phyloP scores from a whole-genome alignment of 2,329 filamentous ascomycete species.

The Colletotrichum spinosum region DNA sequence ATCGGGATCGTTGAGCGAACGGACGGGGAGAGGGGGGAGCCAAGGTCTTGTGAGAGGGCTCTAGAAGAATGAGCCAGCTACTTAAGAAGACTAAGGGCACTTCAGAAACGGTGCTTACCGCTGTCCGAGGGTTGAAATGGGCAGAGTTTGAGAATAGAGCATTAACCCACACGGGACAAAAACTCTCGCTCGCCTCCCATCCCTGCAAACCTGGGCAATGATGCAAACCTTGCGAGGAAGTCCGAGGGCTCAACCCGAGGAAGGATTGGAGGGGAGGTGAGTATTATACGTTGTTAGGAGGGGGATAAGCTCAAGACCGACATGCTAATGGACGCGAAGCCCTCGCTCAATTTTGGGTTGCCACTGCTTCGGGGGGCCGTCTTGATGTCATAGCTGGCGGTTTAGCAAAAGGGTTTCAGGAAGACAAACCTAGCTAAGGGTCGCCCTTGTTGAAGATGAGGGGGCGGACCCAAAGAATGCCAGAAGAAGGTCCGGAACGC shows the following conservation, averaged over 20 bases:
- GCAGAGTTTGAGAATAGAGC: conserved; percentile 16
- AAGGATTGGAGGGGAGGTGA: too few relatives aligned
- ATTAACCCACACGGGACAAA: background rate
- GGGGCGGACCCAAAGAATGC: background rate
- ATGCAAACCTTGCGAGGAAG: too few relatives aligned
- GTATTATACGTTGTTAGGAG: too few relatives aligned
- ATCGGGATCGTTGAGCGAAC: background rate
- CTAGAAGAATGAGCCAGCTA: background rate
- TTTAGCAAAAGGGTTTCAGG: conserved; percentile 1
- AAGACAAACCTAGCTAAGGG: background rate
- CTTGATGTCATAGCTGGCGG: conserved; percentile 10
- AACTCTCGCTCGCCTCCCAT: background rate
- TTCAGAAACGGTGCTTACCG: background rate
- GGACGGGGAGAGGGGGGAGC: background rate
- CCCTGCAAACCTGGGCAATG: background rate
- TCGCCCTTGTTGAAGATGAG: background rate
- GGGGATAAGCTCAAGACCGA: background rate
- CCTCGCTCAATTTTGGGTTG: background rate
- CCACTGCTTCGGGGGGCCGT: background rate
- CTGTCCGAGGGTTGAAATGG: background rate
- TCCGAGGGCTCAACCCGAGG: too few relatives aligned
- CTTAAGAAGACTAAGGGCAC: background rate
- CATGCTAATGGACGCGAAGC: background rate
- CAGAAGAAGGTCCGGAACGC: background rate
- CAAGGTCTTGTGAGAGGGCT: background rate